These are phyloP conservation scores for Polyporus tsugae DNA, from an alignment of 1,284 basidiomycete species.

Conservation along the genomic window DNA sequence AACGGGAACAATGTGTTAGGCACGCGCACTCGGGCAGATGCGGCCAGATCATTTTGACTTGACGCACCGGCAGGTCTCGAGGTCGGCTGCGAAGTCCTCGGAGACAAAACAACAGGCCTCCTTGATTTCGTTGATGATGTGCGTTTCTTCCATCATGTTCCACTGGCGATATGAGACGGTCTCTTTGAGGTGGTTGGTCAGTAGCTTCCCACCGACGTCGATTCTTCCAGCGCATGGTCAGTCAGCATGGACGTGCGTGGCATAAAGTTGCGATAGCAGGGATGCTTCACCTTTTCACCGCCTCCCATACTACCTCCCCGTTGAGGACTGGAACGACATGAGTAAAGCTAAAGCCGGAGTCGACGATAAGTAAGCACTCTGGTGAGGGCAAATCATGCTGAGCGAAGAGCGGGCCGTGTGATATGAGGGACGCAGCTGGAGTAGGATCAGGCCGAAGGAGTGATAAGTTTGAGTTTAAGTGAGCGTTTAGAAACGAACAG, in stretches of 20 bases:
- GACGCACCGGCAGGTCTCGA: constrained; percentile 83
- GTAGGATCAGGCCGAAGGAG: constrained; percentile 18
- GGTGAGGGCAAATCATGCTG: constrained; percentile 58
- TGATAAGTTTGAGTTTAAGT: constrained; percentile 30
- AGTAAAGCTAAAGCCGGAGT: constrained; percentile 93
- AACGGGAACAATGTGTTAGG: constrained; percentile 13
- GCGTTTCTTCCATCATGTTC: constrained; percentile 98
- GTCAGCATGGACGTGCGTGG: constrained; percentile 15
- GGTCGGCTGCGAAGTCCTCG: constrained; percentile 74
- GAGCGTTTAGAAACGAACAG: constrained; percentile 43
- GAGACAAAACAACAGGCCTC: constrained; percentile 90
- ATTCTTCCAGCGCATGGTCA: constrained; percentile 60
- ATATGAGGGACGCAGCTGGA: constrained; percentile 80
- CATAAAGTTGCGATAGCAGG: constrained; percentile 14
- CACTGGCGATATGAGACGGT: constrained; percentile 94
- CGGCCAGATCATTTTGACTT: constrained; percentile 27
- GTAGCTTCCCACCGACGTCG: constrained; percentile 92
- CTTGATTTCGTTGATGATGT: constrained; percentile 92
- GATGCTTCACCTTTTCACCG: constrained; percentile 77
- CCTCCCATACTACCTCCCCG: constrained; percentile 78
- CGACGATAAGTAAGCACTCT: constrained; percentile 85
- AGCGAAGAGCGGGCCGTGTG: constrained; percentile 72
- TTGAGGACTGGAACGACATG: constrained; percentile 89
- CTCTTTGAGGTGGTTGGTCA: constrained; percentile 96
- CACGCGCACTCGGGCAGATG: constrained; percentile 12